A percentile compares a stretch with the other conserved stretches of the same genome.
These are phyloP conservation scores for Ophiostoma triangulosporum DNA, from an alignment of 2,329 filamentous ascomycete species.

Conservation along the genomic window DNA sequence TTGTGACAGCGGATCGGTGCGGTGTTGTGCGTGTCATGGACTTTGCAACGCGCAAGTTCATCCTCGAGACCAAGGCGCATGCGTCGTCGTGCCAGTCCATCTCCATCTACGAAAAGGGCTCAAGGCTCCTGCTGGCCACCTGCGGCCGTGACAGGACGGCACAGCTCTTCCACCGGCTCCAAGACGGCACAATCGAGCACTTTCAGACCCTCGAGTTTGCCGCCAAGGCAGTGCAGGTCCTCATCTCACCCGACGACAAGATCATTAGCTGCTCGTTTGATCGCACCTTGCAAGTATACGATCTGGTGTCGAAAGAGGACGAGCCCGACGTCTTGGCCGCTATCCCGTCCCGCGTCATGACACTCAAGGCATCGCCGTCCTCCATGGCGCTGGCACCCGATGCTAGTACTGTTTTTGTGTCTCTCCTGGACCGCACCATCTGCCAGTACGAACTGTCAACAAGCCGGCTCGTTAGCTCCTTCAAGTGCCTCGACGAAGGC, in stretches of 20 bases:
- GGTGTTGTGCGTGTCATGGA: conserved; percentile 68
- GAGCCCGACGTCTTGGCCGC: conserved; percentile 58
- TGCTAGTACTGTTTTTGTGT: conserved; percentile 43
- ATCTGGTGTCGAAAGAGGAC: conserved; percentile 56
- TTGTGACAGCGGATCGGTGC: conserved; percentile 75
- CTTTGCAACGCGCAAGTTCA: conserved; percentile 42
- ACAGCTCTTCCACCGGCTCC: conserved; percentile 63
- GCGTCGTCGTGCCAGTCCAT: conserved; percentile 74
- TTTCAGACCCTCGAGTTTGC: conserved; percentile 91
- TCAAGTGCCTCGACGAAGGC: conserved; percentile 73
- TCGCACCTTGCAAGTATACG: conserved; percentile 71
- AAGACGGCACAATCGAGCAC: conserved; percentile 50
- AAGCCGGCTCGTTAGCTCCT: conserved; percentile 56
- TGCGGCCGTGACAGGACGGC: conserved; percentile 84
- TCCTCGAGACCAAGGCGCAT: conserved; percentile 72
- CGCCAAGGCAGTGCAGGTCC: conserved; percentile 61
- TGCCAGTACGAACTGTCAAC: conserved; percentile 50
- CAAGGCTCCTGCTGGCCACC: conserved; percentile 58
- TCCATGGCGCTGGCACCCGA: conserved; percentile 65
- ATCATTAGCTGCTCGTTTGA: conserved; percentile 82
- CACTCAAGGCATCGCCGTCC: conserved; percentile 72
- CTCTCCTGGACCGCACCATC: conserved; percentile 45
- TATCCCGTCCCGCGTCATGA: conserved; percentile 61
- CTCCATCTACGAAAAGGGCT: conserved; percentile 50
- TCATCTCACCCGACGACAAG: conserved; percentile 62